These are phyloP conservation scores for Penicillium sp. DNA, from an alignment of 2,329 filamentous ascomycete genomes.

Conservation along the genomic window DNA sequence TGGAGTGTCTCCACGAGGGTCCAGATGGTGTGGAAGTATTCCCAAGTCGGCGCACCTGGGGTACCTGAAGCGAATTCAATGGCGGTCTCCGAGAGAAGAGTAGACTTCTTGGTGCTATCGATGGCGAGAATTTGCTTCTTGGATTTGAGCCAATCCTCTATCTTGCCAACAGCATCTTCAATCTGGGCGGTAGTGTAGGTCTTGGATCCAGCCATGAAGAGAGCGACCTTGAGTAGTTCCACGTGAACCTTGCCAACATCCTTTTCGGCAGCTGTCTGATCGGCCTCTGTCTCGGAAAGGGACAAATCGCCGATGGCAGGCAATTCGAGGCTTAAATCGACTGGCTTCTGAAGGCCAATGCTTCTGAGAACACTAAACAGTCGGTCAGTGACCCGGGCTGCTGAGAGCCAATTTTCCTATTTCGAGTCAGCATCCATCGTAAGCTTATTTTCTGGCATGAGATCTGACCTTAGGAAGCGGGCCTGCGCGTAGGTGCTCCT, in stretches of 20 bases:
- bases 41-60: constrained; percentile 42
- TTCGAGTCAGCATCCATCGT: constrained; percentile 19
- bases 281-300: constrained; percentile 26
- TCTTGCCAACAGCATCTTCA: constrained; percentile 28
- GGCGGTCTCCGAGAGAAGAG: constrained; percentile 26
- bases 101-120: constrained; percentile 21
- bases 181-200: constrained; percentile 30
- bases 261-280: constrained; percentile 41
- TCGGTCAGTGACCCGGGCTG: constrained; percentile 35
- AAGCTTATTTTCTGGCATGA: background rate
- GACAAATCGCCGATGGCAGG: constrained; percentile 30
- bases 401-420: constrained; percentile 41
- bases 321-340: constrained; percentile 28
- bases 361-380: constrained; percentile 38
- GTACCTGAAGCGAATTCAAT: constrained; percentile 25
- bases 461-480: constrained; percentile 40
- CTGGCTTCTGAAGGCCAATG: constrained; percentile 34
- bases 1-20: constrained; percentile 45
- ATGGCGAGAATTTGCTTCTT: constrained; percentile 27
- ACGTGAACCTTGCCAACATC: constrained; percentile 36
- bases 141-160: constrained; percentile 35
- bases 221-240: constrained; percentile 35
- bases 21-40: constrained; percentile 43
- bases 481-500: constrained; percentile 41
- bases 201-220: constrained; percentile 38